phyloP scores from a whole-genome alignment of 2,329 filamentous ascomycete species.

The Verticillium klebahnii region DNA sequence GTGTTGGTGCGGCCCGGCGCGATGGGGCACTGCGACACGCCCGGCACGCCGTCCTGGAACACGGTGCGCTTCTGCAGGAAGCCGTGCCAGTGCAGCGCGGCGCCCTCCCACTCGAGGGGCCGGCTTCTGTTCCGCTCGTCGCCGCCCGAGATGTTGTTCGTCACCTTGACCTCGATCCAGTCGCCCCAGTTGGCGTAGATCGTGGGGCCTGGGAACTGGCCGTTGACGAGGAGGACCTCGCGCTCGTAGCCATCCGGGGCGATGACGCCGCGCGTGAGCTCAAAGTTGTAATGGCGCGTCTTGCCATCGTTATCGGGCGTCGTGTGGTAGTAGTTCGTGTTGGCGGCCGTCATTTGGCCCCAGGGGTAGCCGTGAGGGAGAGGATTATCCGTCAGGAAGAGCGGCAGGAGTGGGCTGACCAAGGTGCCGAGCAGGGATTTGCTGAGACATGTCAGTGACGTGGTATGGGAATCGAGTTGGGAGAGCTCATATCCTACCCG shows the following conservation, averaged over 20 bases:
- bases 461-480: not conserved
- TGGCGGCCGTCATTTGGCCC: conserved; percentile 35
- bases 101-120: conserved; percentile 15
- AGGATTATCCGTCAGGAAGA: conserved; percentile 44
- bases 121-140: not conserved
- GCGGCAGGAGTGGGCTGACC: conserved; percentile 29
- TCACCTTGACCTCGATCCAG: conserved; percentile 48
- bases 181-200: conserved; percentile 50
- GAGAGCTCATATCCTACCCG: conserved; percentile 21
- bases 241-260: conserved; percentile 53
- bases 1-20: conserved; percentile 24
- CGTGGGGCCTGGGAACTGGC: conserved; percentile 61
- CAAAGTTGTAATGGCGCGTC: conserved; percentile 50
- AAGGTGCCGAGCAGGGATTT: conserved; percentile 36
- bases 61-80: conserved; percentile 37
- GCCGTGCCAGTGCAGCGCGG: conserved; percentile 44
- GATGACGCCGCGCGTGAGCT: conserved; percentile 42
- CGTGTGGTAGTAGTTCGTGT: conserved; percentile 45
- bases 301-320: conserved; percentile 41
- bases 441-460: conserved; percentile 16
- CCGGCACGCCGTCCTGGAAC: conserved; percentile 38
- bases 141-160: conserved; percentile 48
- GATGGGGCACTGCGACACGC: conserved; percentile 39
- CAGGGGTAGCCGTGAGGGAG: conserved; percentile 46
- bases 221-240: conserved; percentile 57